Percentiles rank a stretch among this genome's conserved stretches.
phyloP scores from a whole-genome alignment of 1,284 basidiomycete genomes.

The Xerocomus amazonicus region DNA sequence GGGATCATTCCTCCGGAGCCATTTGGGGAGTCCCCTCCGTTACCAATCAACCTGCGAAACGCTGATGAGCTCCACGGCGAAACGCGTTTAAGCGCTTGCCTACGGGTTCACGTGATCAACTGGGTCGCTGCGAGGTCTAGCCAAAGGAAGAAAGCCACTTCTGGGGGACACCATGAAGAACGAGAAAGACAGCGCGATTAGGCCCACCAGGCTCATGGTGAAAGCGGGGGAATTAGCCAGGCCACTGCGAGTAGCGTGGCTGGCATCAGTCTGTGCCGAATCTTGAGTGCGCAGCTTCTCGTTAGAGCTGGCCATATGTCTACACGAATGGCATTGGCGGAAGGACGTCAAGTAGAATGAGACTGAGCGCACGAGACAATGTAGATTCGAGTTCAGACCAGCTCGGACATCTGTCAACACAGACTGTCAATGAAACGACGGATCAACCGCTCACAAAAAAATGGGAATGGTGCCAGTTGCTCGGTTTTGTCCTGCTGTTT shows the following conservation, averaged over 20 bases:
- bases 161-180: constrained; percentile 5
- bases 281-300: neutral
- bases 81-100: constrained; percentile 13
- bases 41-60: constrained; percentile 56
- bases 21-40: constrained; percentile 66
- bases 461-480: too few species aligned
- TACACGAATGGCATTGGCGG: neutral
- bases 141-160: constrained; percentile 15
- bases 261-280: neutral
- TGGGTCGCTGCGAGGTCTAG: constrained; percentile 37
- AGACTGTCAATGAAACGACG: too few species aligned
- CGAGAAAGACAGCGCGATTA: constrained; percentile 14
- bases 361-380: neutral
- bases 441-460: too few species aligned
- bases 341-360: neutral
- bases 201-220: constrained; percentile 12
- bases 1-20: constrained; percentile 69
- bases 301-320: constrained; percentile 5
- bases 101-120: constrained; percentile 57
- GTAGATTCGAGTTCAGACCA: neutral
- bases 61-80: neutral
- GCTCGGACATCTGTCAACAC: neutral
- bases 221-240: neutral
- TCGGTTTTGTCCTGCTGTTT: too few species aligned
- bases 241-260: neutral